Evolutionary conservation across 2,329 filamentous ascomycete genomes (phyloP), one percentile per base, ranked within the genome.

Genomic region (Colletotrichum spinosum): DNA sequence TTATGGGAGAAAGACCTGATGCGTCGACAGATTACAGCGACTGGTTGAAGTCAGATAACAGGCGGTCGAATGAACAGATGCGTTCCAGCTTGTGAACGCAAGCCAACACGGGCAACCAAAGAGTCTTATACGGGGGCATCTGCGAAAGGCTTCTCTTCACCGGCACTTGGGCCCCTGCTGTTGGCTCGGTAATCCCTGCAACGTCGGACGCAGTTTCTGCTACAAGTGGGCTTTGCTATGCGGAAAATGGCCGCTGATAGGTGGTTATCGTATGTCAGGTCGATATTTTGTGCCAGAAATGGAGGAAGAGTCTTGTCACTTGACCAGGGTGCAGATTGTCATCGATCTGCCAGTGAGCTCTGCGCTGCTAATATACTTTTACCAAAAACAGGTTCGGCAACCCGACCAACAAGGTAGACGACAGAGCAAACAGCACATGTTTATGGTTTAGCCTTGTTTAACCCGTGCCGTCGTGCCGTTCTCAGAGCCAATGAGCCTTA

Each of bases 161-260:
- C 64, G 60, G 64, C 64, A 67, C 64, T 65, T 55, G 44, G 60
- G 55, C 42, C 25, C 51, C 55, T 67, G 64, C 11, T 33, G 52
- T 67, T 65, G 54, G 54, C 50, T 55, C 51, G 55, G 60, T 45
- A 46, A 65, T 48, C 60, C 64, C 55, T 67, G 64, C 51, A 65
- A 55, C 34, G 33, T 34, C 50, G 48, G 60, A 65, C 35, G 64
- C 64, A 65, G 54, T 39, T 65, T 62, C 58, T 65, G 56, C 46
- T 48, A 63, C 34, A 49, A 53, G 63, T 63, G 63, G 63, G 11
- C 41, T 48, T 56, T 53, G 34, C 12, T 42, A 37, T 41, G 41
- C 48, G 33, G 33, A 42, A 41, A 25, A 39, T 46, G 10, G 33
- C 41, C 10, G 25, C 48, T 66, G 63, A 66, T 63, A 53, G 63